These are phyloP conservation scores for Mesembryanthemum crystallinum DNA, from an alignment of 148 eudicot genomes.

Conservation along the genomic window DNA sequence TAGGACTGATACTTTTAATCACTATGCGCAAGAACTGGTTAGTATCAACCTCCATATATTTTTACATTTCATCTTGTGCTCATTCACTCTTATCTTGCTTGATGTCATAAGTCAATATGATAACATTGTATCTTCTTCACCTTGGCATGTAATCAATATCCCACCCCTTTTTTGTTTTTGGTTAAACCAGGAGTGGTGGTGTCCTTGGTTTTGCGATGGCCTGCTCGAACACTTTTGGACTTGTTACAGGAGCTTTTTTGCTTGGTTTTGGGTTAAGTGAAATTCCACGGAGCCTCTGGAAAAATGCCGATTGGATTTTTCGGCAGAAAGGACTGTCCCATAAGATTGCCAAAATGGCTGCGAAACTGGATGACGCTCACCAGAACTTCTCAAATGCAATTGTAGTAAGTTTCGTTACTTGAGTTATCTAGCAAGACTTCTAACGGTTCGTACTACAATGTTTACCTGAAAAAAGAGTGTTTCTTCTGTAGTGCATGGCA, in stretches of 20 bases:
- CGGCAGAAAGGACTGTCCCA: slow-evolving; percentile 84
- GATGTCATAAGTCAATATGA: not conserved
- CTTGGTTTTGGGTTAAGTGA: slow-evolving; percentile 98
- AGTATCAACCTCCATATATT: slow-evolving; percentile 26
- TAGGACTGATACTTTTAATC: slow-evolving; percentile 80
- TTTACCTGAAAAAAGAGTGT: not conserved
- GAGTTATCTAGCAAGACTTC: not conserved
- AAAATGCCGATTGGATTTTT: slow-evolving; percentile 87
- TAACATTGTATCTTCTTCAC: slow-evolving; percentile 6
- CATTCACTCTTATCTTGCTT: not conserved
- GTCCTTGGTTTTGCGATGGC: slow-evolving; percentile 89
- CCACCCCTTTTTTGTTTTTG: not conserved
- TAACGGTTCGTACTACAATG: not conserved
- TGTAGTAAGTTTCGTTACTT: slow-evolving; percentile 59
- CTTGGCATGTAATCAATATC: slow-evolving; percentile 8
- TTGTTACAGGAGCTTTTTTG: slow-evolving; percentile 94
- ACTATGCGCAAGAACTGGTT: slow-evolving; percentile 57
- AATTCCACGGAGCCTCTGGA: slow-evolving; percentile 90
- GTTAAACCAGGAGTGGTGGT: slow-evolving; percentile 56
- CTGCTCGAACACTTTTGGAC: slow-evolving; percentile 97
- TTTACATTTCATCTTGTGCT: not conserved
- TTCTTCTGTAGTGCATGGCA: not conserved
- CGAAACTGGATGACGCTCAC: slow-evolving; percentile 92
- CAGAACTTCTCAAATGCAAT: slow-evolving; percentile 85
- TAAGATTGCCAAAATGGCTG: slow-evolving; percentile 87